Conservation (phyloP, 1,139 yeast genomes). For the Geotrichum citri-aurantii region DNA sequence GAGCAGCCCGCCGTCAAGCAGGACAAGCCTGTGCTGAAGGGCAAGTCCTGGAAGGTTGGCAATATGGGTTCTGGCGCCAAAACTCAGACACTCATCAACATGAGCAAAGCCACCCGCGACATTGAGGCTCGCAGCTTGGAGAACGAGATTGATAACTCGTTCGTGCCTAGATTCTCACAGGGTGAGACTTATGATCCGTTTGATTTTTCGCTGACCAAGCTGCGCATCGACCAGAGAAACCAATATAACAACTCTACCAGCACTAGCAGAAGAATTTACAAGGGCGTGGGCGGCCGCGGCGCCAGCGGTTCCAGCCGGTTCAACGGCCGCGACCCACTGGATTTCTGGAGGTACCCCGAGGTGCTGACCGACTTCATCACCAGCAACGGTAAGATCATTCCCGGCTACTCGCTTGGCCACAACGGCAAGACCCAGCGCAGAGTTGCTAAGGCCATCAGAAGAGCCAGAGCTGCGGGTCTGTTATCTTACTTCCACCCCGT, state of each 20-base stretch:
- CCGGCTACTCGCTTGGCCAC: constrained; percentile 55
- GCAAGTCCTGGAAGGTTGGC: background rate
- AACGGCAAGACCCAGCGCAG: constrained; percentile 52
- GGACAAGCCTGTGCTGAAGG: background rate
- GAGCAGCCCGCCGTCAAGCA: background rate
- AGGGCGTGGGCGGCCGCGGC: background rate
- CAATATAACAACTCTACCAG: constrained; percentile 25
- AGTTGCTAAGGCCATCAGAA: constrained; percentile 57
- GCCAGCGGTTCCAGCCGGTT: background rate
- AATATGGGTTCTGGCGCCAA: background rate
- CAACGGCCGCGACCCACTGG: constrained; percentile 29
- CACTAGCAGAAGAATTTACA: background rate
- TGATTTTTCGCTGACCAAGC: constrained; percentile 29
- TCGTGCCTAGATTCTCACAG: constrained; percentile 25
- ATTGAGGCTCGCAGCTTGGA: constrained; percentile 1
- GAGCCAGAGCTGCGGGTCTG: constrained; percentile 66
- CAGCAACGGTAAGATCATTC: constrained; percentile 59
- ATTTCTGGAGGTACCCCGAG: constrained; percentile 42
- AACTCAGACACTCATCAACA: background rate
- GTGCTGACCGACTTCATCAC: constrained; percentile 53
- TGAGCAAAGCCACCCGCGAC: background rate
- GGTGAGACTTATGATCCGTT: constrained; percentile 31
- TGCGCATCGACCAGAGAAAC: constrained; percentile 23
- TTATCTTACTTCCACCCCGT: constrained; percentile 58
- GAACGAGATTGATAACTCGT: constrained; percentile 24